phyloP scores from a whole-genome alignment of 2,329 filamentous ascomycete species.

The Acrodontium crateriforme region DNA sequence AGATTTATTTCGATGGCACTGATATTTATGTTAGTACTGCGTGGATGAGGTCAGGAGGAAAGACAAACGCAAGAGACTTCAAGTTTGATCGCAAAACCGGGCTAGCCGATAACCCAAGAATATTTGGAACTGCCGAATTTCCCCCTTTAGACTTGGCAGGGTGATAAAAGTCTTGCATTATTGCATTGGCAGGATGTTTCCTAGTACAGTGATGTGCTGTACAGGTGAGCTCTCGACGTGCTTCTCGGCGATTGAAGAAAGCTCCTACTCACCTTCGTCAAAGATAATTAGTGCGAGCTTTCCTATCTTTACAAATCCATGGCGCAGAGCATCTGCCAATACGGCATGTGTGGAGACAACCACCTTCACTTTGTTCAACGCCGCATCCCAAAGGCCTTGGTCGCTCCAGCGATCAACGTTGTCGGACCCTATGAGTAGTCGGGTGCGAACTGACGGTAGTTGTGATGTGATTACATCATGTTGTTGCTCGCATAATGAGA shows the following conservation, averaged over 20 bases:
- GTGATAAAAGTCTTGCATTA: slow-evolving; percentile 64
- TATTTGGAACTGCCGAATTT: slow-evolving; percentile 44
- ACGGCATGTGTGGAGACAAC: slow-evolving; percentile 68
- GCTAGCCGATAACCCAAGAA: slow-evolving; percentile 71
- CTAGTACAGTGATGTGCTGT: slow-evolving; percentile 60
- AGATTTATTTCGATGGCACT: too few relatives aligned
- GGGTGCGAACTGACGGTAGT: slow-evolving; percentile 39
- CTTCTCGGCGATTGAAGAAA: slow-evolving; percentile 1
- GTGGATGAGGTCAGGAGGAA: too few relatives aligned
- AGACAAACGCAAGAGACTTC: too few relatives aligned
- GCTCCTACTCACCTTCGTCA: slow-evolving; percentile 53
- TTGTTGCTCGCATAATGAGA: slow-evolving; percentile 34
- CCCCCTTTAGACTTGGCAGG: slow-evolving; percentile 22
- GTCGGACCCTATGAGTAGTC: slow-evolving; percentile 53
- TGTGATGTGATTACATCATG: slow-evolving; percentile 21
- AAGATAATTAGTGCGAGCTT: slow-evolving; percentile 59
- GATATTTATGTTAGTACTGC: too few relatives aligned
- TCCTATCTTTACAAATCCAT: slow-evolving; percentile 57
- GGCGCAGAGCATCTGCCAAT: slow-evolving; percentile 56
- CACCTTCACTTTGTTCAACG: slow-evolving; percentile 51
- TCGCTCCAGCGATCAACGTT: slow-evolving; percentile 61
- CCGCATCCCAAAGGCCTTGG: slow-evolving; percentile 50
- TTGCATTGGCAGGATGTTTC: slow-evolving; percentile 49
- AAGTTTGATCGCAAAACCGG: too few relatives aligned
- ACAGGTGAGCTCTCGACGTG: background rate